Evolutionary conservation across 2,329 filamentous ascomycete species (phyloP), one percentile per base, ranked within the genome.

Genomic region (Calonectria leucothoes): DNA sequence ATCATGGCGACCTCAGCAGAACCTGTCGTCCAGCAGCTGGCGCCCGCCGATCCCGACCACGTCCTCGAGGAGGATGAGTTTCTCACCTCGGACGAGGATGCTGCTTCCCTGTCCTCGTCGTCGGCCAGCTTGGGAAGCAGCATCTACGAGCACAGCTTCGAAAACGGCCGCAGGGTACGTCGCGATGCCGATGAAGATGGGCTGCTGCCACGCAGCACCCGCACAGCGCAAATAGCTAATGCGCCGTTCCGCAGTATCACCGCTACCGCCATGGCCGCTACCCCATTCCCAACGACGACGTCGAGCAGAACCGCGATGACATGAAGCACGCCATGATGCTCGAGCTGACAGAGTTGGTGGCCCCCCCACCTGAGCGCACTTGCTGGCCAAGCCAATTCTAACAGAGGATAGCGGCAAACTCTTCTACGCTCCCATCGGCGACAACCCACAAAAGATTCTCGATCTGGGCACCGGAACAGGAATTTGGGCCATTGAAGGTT

Each of bases 251-350:
- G 27, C 39, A 64, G 59, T 67, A 57, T 27, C 65, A 67, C 35
- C 35, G 37, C 37, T 67, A 42, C 27, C 67, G 45, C 45, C 71
- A 65, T 52, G 59, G 57, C 1, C 78, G 77, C n/a, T 77, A 80
- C 66, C 78, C 75, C 0, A 79, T 81, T 6, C 78, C 79, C 1
- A 80, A 80, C 6, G 79, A 80, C 23, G 74, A 79, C n/a, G 68
- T 74, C 0, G 79, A 80, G 52, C 75, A 80, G 33, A 76, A 80
- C 27, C 76, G 79, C 15, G 79, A 80, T 12, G 77, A 79, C 0
- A 76, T 76, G 72, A 79, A 82, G 23, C 82, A 85, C 51, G 82
- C 81, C 10, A 82, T 82, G 78, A 75, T 79, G 42, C 55, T 84
- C 7, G 71, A 77, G 4, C 52, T 83, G 6, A 80, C 77, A 0